Evolutionary conservation across 1,284 basidiomycete species (phyloP).

Genomic region (Leucocoprinus gongylophorus): DNA sequence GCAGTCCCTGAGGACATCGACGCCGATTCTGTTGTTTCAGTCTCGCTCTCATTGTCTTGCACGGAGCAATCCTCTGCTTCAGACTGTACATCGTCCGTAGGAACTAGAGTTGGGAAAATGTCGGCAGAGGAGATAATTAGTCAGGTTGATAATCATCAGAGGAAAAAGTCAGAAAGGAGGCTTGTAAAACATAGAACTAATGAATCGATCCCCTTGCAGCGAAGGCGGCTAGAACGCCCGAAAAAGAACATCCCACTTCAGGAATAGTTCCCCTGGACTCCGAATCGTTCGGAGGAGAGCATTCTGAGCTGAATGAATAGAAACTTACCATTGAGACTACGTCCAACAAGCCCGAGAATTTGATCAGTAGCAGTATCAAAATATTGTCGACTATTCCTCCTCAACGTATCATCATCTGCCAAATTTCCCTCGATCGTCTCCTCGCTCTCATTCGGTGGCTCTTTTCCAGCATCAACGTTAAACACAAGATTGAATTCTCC

Average conservation of each 20-base stretch:
- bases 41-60: slow-evolving; percentile 60
- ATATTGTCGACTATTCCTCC: slow-evolving; percentile 74
- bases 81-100: slow-evolving; percentile 56
- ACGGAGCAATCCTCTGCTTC: slow-evolving; percentile 61
- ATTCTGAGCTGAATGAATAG: background rate
- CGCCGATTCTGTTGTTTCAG: slow-evolving; percentile 56
- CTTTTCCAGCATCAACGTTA: slow-evolving; percentile 59
- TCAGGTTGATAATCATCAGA: background rate
- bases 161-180: background rate
- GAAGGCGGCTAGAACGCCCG: background rate
- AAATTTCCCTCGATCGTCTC: slow-evolving; percentile 5
- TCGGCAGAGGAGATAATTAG: slow-evolving; percentile 10
- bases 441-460: slow-evolving; percentile 13
- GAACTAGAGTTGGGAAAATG: slow-evolving; percentile 26
- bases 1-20: slow-evolving; percentile 26
- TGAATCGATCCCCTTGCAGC: background rate
- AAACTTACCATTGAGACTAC: slow-evolving; percentile 53
- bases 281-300: background rate
- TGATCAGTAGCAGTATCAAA: slow-evolving; percentile 72
- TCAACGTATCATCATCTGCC: slow-evolving; percentile 35
- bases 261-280: too few species aligned
- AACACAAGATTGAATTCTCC: slow-evolving; percentile 88
- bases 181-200: background rate
- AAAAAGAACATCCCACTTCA: background rate
- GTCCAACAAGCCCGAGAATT: slow-evolving; percentile 65